Evolutionary conservation across 768 basidiomycete species (phyloP).

Genomic region (Xerocomus potaroensis): DNA sequence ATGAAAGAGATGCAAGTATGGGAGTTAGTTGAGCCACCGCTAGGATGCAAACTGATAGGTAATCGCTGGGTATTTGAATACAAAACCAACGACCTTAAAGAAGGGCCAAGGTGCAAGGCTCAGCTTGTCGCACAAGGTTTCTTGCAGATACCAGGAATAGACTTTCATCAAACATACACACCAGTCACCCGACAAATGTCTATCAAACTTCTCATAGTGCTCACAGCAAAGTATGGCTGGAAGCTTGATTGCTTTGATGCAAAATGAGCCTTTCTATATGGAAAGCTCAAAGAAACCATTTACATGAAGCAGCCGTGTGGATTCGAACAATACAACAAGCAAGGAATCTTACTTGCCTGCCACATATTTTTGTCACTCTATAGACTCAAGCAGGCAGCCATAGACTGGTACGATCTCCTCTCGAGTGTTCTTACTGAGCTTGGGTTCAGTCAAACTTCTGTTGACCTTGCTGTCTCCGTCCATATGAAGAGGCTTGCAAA

Average conservation of each 20-base stretch:
- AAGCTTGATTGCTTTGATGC: constrained; percentile 8
- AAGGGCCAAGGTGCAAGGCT: neutral
- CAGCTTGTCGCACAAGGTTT: constrained; percentile 1
- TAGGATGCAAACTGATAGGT: neutral
- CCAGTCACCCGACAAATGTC: constrained; percentile 7
- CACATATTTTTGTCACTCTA: too few species aligned
- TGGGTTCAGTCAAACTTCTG: too few species aligned
- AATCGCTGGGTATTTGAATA: constrained; percentile 8
- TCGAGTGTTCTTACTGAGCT: too few species aligned
- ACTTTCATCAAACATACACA: constrained; percentile 15
- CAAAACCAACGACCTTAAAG: constrained; percentile 4
- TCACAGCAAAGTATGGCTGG: neutral
- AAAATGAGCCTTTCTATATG: constrained; percentile 1
- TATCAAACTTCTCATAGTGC: neutral
- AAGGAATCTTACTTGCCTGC: too few species aligned
- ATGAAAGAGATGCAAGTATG: constrained; percentile 9
- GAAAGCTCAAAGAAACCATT: constrained; percentile 16
- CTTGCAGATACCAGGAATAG: neutral
- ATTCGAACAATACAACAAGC: neutral
- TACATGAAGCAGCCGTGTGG: constrained; percentile 31
- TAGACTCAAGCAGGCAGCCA: too few species aligned
- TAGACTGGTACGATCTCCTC: too few species aligned
- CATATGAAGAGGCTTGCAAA: too few species aligned
- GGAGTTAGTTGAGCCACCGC: neutral
- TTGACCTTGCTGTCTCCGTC: too few species aligned